Conservation (phyloP, 257 asterid species). For the Fraxinus quadrangulata region DNA sequence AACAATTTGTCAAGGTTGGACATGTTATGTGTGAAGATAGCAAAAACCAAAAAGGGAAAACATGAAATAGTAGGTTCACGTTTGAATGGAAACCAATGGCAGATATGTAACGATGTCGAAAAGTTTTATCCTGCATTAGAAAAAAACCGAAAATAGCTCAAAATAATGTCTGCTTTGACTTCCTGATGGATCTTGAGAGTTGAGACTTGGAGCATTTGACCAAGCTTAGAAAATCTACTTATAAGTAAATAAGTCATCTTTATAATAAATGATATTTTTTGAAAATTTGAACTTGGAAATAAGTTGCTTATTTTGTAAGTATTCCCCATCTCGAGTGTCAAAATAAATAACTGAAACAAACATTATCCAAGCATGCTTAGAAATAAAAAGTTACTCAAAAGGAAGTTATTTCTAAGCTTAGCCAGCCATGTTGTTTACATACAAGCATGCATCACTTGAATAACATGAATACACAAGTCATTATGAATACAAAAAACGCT, state of each 20-base stretch:
- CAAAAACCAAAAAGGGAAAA: not conserved
- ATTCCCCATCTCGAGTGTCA: not conserved
- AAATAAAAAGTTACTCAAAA: not conserved
- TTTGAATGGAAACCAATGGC: conserved; percentile 66
- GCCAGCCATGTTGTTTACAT: not conserved
- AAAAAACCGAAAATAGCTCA: conserved; percentile 11
- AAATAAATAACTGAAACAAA: not conserved
- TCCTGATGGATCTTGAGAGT: not conserved
- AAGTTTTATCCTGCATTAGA: conserved; percentile 82
- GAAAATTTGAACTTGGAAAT: not conserved
- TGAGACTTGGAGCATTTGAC: too few relatives aligned
- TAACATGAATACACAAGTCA: not conserved
- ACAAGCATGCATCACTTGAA: too few relatives aligned
- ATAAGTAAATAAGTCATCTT: not conserved
- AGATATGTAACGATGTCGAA: conserved; percentile 86
- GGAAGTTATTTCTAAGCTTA: not conserved
- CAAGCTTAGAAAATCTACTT: too few relatives aligned
- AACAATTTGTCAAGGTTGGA: not conserved
- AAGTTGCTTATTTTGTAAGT: not conserved
- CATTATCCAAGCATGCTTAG: not conserved
- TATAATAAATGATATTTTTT: not conserved
- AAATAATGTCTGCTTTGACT: not conserved
- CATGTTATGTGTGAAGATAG: not conserved
- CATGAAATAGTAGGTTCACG: not conserved
- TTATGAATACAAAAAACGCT: not conserved